Percentiles rank a stretch among this genome's conserved stretches.
Evolutionary conservation across 345 rosid species (phyloP).

Genomic region (Sapria himalayana): DNA sequence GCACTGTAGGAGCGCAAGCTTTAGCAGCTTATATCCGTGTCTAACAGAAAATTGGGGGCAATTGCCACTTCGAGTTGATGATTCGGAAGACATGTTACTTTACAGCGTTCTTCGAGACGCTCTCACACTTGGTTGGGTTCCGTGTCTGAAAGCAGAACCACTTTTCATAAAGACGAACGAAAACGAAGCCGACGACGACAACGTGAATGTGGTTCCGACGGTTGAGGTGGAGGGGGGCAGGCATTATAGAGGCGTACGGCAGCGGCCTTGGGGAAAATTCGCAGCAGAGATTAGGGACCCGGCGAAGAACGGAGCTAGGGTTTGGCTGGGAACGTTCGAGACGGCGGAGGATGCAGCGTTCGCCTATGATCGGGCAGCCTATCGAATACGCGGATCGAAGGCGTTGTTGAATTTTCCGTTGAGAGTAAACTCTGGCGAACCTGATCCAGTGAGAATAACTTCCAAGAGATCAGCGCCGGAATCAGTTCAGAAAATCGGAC

Average conservation of each 20-base stretch:
- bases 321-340: slow-evolving; percentile 95
- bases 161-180: slow-evolving; percentile 3
- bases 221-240: slow-evolving; percentile 32
- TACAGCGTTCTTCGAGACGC: slow-evolving; percentile 59
- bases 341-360: slow-evolving; percentile 97
- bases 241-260: slow-evolving; percentile 91
- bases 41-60: slow-evolving; percentile 86
- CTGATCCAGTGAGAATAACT: slow-evolving; percentile 79
- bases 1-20: slow-evolving; percentile 42
- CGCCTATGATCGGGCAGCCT: slow-evolving; percentile 91
- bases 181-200: neutral
- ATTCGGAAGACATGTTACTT: slow-evolving; percentile 76
- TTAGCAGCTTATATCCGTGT: slow-evolving; percentile 50
- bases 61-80: slow-evolving; percentile 55
- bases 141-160: slow-evolving; percentile 31
- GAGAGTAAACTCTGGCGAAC: slow-evolving; percentile 84
- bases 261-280: slow-evolving; percentile 96
- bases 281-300: slow-evolving; percentile 98
- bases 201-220: slow-evolving; percentile 7
- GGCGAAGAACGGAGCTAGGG: slow-evolving; percentile 92
- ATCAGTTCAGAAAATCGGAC: slow-evolving; percentile 22
- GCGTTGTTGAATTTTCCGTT: slow-evolving; percentile 80
- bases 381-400: slow-evolving; percentile 85
- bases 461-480: slow-evolving; percentile 54
- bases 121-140: slow-evolving; percentile 56